Evolutionary conservation across 345 rosid genomes (phyloP), one percentile per base, ranked within the genome.

Genomic region (Gossypium turneri): DNA sequence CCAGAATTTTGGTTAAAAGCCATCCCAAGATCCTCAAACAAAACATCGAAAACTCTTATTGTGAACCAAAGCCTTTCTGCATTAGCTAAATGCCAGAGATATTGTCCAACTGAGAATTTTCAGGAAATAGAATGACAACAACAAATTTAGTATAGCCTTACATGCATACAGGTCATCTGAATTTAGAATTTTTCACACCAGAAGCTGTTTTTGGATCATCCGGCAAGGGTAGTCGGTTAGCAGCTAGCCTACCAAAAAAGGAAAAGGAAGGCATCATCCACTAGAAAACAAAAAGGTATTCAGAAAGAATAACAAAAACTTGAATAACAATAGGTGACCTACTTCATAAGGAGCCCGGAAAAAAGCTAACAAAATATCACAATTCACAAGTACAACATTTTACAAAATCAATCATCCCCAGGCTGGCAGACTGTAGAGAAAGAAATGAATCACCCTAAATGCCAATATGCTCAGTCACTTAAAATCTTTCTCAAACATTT

Each of bases 161-260:
- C 84, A 71, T 60, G 73, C 58, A 71, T 61, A 72, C 13, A 70
- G 22, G 41, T 48, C 78, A 67, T 70, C 75, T 47, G 76, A 29
- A 59, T 76, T 61, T 75, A 50, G 72, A 63, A 70, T 72, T 80
- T 61, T 75, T 75, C 19, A 74, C 45, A 76, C 77, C 81, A 72
- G 76, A 78, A 58, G 79, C 84, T 45, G 69, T 61, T 41, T 78
- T 81, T 59, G 61, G 69, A 73, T 73, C 79, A 64, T 85, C 81
- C 34, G 81, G 73, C 44, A 15, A 65, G 0, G 53, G 80, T 27
- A 66, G 62, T 60, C 22, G 58, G 56, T 73, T 80, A 78, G 75
- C 78, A 61, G 82, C 74, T 77, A 68, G 62, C 81, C 88, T 89
- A 81, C 82, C 80, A 74, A 66, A 20, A 25, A 78, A 58, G 56